phyloP scores from a whole-genome alignment of 441 rosid genomes.

The Melastoma candidum region DNA sequence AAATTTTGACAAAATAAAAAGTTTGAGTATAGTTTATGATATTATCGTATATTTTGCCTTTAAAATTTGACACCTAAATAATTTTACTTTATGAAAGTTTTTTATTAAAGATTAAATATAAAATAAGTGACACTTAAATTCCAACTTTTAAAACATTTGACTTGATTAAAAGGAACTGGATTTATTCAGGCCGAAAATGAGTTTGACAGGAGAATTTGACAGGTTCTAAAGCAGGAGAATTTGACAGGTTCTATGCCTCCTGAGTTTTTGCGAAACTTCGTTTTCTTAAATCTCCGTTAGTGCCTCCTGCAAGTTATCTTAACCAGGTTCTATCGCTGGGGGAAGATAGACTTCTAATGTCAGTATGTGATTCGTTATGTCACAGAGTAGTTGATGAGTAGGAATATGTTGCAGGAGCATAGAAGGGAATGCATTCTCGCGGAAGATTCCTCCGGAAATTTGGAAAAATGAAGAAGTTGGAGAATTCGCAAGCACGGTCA shows the following conservation, averaged over 20 bases:
- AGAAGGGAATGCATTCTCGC: conserved; percentile 72
- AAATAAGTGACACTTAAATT: too few relatives aligned
- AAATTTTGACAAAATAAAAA: too few relatives aligned
- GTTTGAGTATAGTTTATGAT: too few relatives aligned
- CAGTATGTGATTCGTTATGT: conserved; percentile 50
- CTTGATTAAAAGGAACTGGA: conserved; percentile 38
- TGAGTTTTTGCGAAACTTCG: conserved; percentile 57
- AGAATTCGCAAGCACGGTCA: conserved; percentile 41
- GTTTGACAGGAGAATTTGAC: too few relatives aligned
- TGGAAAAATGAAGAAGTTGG: conserved; percentile 41
- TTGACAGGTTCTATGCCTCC: conserved; percentile 60
- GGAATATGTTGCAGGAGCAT: conserved; percentile 44
- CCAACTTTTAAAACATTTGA: too few relatives aligned
- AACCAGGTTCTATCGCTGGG: background rate
- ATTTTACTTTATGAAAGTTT: too few relatives aligned
- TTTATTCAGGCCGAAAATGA: conserved; percentile 18
- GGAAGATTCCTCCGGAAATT: conserved; percentile 64
- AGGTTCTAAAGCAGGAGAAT: conserved; percentile 62
- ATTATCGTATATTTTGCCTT: too few relatives aligned
- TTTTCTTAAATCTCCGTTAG: conserved; percentile 63
- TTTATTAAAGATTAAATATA: too few relatives aligned
- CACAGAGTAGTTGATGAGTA: background rate
- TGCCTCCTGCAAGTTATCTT: conserved; percentile 31
- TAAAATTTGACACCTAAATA: too few relatives aligned
- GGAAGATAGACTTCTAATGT: conserved; percentile 6